Percentiles rank a stretch among this genome's conserved stretches.
Evolutionary conservation across 129 eudicot species (phyloP).

Genomic region (Cynara cardunculus): DNA sequence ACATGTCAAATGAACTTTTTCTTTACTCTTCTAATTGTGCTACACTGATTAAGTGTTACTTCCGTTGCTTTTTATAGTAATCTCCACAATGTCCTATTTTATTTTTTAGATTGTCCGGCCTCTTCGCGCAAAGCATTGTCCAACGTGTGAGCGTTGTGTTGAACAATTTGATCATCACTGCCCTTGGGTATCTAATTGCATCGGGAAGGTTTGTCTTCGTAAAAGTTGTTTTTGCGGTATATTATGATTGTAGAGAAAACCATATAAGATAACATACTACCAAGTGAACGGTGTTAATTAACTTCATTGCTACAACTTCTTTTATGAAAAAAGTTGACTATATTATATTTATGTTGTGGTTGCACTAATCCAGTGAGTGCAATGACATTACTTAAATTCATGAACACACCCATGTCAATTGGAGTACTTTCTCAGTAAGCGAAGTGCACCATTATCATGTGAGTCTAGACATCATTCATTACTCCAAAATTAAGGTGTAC

Average conservation of each 20-base stretch:
- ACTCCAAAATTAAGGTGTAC: not conserved
- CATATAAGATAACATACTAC: not conserved
- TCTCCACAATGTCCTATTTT: not conserved
- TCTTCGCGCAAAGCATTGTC: slow-evolving; percentile 96
- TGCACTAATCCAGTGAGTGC: not conserved
- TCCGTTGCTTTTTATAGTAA: not conserved
- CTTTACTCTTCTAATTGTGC: not conserved
- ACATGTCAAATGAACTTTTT: not conserved
- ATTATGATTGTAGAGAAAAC: not conserved
- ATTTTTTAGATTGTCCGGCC: slow-evolving; percentile 85
- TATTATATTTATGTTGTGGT: not conserved
- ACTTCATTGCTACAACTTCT: not conserved
- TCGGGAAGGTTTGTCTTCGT: slow-evolving; percentile 75
- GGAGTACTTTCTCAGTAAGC: not conserved
- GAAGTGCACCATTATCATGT: not conserved
- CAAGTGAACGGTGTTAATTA: not conserved
- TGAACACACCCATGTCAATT: not conserved
- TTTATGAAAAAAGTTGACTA: not conserved
- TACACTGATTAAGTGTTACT: not conserved
- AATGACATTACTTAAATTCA: not conserved
- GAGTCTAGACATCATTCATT: not conserved
- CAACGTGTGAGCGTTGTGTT: slow-evolving; percentile 98
- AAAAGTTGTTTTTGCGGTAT: not conserved
- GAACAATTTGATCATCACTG: slow-evolving; percentile 99
- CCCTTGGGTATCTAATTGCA: slow-evolving; percentile 99